phyloP scores from a whole-genome alignment of 2,329 filamentous ascomycete genomes.

The Pyricularia grisea region DNA sequence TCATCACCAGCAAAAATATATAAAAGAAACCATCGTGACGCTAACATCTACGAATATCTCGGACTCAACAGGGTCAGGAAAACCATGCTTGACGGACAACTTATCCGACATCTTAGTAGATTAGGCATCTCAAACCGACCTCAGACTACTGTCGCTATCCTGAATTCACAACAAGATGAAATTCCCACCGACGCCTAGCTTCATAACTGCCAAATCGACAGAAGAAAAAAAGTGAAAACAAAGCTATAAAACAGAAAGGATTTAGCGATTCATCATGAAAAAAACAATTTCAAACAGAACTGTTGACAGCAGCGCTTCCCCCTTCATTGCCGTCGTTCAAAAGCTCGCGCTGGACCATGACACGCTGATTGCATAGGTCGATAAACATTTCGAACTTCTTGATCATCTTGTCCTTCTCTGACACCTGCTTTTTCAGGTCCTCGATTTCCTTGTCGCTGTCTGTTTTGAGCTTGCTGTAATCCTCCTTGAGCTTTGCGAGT shows the following conservation, averaged over 20 bases:
- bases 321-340: slow-evolving; percentile 25
- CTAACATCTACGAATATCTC: neutral
- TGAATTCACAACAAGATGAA: slow-evolving; percentile 1
- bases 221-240: neutral
- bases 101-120: neutral
- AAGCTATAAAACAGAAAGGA: neutral
- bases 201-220: neutral
- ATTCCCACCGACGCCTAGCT: neutral
- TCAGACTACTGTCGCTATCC: neutral
- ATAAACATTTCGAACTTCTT: slow-evolving; percentile 60
- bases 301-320: slow-evolving; percentile 3
- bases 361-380: slow-evolving; percentile 58
- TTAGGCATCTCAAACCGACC: neutral
- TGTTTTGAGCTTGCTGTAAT: slow-evolving; percentile 43
- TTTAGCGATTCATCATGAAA: neutral
- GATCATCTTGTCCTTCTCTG: slow-evolving; percentile 54
- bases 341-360: slow-evolving; percentile 52
- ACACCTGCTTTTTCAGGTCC: slow-evolving; percentile 47
- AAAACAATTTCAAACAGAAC: neutral
- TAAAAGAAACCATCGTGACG: neutral
- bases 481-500: slow-evolving; percentile 47
- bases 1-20: neutral
- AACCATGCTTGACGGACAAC: neutral
- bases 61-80: neutral
- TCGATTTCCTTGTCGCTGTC: slow-evolving; percentile 50